These are phyloP conservation scores for Lolium multiflorum DNA, from an alignment of 176 grass and related monocot genomes.

Conservation along the genomic window DNA sequence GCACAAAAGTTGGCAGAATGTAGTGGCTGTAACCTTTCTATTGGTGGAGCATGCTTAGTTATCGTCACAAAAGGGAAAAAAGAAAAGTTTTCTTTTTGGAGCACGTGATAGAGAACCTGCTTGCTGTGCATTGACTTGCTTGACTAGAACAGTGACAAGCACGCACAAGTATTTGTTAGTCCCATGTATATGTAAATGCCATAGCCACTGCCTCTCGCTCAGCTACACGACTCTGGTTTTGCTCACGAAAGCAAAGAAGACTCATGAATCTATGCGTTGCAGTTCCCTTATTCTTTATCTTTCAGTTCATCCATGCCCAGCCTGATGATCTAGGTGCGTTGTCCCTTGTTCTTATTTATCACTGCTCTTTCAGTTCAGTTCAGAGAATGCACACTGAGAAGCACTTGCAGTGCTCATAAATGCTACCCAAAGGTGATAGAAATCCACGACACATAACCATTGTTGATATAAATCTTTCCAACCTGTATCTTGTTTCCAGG, in stretches of 20 bases:
- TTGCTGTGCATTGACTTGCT: conserved; percentile 16
- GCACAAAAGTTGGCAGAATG: background rate
- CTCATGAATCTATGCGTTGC: conserved; percentile 31
- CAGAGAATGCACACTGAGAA: background rate
- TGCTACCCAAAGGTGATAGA: background rate
- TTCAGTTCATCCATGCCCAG: conserved; percentile 36
- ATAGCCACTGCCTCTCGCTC: background rate
- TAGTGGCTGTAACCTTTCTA: background rate
- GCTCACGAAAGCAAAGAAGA: conserved; percentile 9
- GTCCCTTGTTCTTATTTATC: background rate
- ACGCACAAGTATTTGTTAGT: background rate
- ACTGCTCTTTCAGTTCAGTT: background rate
- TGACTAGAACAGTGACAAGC: background rate
- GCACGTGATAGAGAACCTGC: background rate
- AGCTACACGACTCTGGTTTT: conserved; percentile 23
- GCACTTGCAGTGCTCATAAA: background rate
- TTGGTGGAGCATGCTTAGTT: background rate
- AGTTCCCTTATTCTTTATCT: conserved; percentile 34
- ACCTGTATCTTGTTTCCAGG: conserved; percentile 41
- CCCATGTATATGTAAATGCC: background rate
- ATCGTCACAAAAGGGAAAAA: background rate
- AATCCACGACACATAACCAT: background rate
- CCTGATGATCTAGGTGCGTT: conserved; percentile 21
- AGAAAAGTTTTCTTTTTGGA: background rate
- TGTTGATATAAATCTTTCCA: background rate